Evolutionary conservation across 257 asterid species (phyloP).

Genomic region (Orobanche coerulescens): DNA sequence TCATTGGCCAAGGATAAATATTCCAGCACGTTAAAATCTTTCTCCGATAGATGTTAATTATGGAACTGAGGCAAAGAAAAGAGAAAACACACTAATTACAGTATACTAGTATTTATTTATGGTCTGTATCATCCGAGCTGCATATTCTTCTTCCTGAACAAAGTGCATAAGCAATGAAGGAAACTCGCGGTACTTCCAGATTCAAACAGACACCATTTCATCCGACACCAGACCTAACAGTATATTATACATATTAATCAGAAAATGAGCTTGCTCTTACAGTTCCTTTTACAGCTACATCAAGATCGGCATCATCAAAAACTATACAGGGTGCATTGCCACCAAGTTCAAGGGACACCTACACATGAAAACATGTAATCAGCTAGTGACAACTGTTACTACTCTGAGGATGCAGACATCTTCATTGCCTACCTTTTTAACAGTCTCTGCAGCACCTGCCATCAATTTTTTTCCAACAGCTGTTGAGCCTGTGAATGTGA

Average conservation of each 20-base stretch:
- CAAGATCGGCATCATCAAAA: slow-evolving; percentile 97
- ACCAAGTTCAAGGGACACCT: slow-evolving; percentile 98
- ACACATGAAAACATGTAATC: slow-evolving; percentile 12
- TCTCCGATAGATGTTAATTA: background rate
- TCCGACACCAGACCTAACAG: background rate
- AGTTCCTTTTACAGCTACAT: slow-evolving; percentile 88
- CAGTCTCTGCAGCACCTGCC: slow-evolving; percentile 94
- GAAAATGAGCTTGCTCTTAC: slow-evolving; percentile 38
- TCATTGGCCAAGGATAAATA: background rate
- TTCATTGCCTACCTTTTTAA: slow-evolving; percentile 57
- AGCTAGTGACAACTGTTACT: slow-evolving; percentile 13
- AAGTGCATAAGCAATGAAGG: background rate
- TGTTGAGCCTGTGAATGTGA: slow-evolving; percentile 97
- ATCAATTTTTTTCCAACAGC: slow-evolving; percentile 89
- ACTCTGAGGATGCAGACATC: slow-evolving; percentile 21
- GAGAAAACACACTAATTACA: background rate
- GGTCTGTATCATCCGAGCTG: background rate
- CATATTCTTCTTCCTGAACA: background rate
- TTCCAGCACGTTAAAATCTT: background rate
- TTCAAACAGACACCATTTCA: slow-evolving; percentile 5
- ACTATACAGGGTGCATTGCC: slow-evolving; percentile 98
- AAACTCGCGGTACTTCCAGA: slow-evolving; percentile 6
- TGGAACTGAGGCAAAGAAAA: no score
- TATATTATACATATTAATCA: background rate
- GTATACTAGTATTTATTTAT: background rate